A percentile compares a stretch with the other conserved stretches of the same genome.
Evolutionary conservation across 495 filamentous ascomycete genomes (phyloP).

Genomic region (Podospora pseudoanserina): DNA sequence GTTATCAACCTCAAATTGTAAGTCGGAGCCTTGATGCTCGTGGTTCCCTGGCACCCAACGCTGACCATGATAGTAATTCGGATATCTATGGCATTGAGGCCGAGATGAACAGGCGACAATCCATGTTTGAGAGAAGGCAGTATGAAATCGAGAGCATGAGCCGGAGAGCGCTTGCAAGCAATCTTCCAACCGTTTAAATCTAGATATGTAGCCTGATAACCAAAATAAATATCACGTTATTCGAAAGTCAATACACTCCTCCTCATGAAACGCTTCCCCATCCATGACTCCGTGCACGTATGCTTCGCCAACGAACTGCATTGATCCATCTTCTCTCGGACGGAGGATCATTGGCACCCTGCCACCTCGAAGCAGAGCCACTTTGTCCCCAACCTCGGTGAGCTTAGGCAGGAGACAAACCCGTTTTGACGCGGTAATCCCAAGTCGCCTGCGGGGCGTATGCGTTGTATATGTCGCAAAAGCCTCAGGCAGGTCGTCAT

Average conservation of each 20-base stretch:
- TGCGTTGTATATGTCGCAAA: constrained; percentile 1
- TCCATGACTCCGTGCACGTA: constrained; percentile 16
- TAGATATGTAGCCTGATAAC: not conserved
- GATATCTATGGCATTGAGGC: not conserved
- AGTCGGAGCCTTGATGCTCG: not conserved
- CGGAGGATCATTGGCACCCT: constrained; percentile 12
- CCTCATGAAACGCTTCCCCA: constrained; percentile 12
- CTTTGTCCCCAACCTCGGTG: constrained; percentile 12
- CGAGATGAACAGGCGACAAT: not conserved
- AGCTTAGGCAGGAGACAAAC: constrained; percentile 17
- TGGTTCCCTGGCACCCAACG: not conserved
- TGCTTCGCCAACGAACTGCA: constrained; percentile 14
- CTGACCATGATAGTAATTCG: not conserved
- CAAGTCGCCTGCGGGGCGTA: constrained; percentile 3
- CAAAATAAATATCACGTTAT: no score
- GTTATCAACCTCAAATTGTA: not conserved
- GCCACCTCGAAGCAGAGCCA: constrained; percentile 12
- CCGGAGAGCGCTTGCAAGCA: not conserved
- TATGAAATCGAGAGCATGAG: not conserved
- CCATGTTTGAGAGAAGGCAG: not conserved
- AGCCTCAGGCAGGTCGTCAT: not conserved
- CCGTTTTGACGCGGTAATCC: constrained; percentile 9
- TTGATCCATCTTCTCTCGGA: constrained; percentile 3
- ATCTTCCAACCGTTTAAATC: not conserved
- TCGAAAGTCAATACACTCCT: not conserved